These are phyloP conservation scores for Diaporthe nobilis DNA, from an alignment of 2,329 filamentous ascomycete species.

Conservation along the genomic window DNA sequence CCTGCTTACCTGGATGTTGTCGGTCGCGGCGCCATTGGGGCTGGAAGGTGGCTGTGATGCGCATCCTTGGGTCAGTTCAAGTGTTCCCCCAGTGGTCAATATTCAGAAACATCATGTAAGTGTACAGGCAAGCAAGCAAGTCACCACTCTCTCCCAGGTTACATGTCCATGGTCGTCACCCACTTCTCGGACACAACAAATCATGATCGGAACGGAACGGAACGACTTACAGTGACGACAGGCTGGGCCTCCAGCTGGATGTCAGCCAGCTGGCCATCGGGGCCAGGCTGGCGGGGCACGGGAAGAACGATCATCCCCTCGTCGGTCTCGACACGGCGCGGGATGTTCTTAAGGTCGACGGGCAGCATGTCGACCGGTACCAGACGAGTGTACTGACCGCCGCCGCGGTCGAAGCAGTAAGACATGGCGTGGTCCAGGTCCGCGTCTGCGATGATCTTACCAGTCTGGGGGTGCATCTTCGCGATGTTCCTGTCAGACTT, in stretches of 20 bases:
- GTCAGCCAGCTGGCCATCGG: slow-evolving; percentile 56
- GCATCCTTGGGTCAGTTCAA: slow-evolving; percentile 28
- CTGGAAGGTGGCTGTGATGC: slow-evolving; percentile 37
- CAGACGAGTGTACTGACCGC: slow-evolving; percentile 68
- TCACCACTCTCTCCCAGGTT: neutral
- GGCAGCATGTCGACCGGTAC: slow-evolving; percentile 69
- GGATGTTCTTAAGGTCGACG: slow-evolving; percentile 57
- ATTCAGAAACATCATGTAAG: neutral
- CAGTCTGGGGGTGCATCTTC: slow-evolving; percentile 35
- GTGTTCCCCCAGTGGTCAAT: neutral
- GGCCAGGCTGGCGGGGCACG: slow-evolving; percentile 54
- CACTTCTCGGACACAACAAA: neutral
- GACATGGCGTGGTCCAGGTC: slow-evolving; percentile 54
- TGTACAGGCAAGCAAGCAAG: slow-evolving; percentile 17
- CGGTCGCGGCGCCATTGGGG: slow-evolving; percentile 26
- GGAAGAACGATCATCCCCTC: slow-evolving; percentile 64
- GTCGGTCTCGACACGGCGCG: slow-evolving; percentile 54
- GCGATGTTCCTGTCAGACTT: slow-evolving; percentile 34
- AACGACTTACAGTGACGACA: slow-evolving; percentile 56
- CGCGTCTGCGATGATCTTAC: slow-evolving; percentile 41
- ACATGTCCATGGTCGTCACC: neutral
- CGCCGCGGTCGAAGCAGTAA: slow-evolving; percentile 68
- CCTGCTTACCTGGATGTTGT: slow-evolving; percentile 37
- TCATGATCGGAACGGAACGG: neutral
- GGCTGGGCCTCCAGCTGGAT: slow-evolving; percentile 50